phyloP scores from a whole-genome alignment of 441 rosid genomes.

The Erodium trifolium region DNA sequence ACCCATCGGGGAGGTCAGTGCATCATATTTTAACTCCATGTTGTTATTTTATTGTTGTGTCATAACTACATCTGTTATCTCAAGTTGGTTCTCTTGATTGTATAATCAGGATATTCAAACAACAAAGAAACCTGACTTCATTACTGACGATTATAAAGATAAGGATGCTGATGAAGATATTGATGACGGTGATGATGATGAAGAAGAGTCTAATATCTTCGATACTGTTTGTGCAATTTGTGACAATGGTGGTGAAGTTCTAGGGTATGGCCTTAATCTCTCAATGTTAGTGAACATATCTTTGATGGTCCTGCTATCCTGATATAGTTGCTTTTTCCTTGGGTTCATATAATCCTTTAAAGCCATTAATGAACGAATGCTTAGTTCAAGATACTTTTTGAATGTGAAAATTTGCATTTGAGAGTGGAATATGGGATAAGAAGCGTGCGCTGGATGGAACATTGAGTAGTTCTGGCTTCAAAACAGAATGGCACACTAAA shows the following conservation, averaged over 20 bases:
- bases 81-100: not conserved
- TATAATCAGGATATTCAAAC: conserved; percentile 21
- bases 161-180: conserved; percentile 13
- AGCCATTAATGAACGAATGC: not conserved
- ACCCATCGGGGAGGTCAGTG: conserved; percentile 19
- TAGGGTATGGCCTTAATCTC: conserved; percentile 32
- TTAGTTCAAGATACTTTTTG: conserved; percentile 1
- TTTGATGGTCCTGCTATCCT: not conserved
- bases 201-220: conserved; percentile 23
- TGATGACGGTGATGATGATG: not conserved
- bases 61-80: not conserved
- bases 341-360: not conserved
- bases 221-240: conserved; percentile 58
- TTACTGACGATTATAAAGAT: conserved; percentile 18
- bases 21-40: not conserved
- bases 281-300: not conserved
- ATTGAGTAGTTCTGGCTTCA: not conserved
- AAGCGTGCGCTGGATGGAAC: not conserved
- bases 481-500: not conserved
- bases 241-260: conserved; percentile 54
- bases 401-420: not conserved
- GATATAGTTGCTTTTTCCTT: not conserved
- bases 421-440: not conserved
- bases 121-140: conserved; percentile 17
- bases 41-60: conserved; percentile 1